phyloP scores from a whole-genome alignment of 2,329 filamentous ascomycete species.

The Tolypocladium guangdongense region DNA sequence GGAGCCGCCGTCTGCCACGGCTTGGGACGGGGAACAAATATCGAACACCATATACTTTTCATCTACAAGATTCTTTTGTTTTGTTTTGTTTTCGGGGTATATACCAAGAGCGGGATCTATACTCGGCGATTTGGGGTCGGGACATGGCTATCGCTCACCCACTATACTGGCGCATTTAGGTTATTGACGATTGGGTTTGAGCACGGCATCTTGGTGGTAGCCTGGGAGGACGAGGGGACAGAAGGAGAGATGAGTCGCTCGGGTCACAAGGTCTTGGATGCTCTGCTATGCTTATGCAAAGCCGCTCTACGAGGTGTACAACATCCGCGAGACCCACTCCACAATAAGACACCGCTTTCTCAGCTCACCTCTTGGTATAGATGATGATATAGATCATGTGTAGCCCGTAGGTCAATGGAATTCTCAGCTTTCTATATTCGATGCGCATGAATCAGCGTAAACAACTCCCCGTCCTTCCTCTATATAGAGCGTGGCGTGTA shows the following conservation, averaged over 20 bases:
- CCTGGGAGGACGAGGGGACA: neutral
- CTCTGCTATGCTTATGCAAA: neutral
- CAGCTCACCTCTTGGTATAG: neutral
- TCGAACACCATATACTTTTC: neutral
- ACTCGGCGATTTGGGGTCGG: neutral
- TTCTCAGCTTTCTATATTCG: neutral
- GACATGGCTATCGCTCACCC: neutral
- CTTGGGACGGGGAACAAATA: neutral
- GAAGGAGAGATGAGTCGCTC: neutral
- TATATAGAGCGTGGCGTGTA: neutral
- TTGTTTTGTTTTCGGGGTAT: neutral
- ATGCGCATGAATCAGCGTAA: neutral
- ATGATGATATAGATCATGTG: neutral
- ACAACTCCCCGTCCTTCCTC: neutral
- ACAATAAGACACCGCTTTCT: neutral
- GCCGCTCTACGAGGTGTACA: neutral
- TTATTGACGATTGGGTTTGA: neutral
- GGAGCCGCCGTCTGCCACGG: neutral
- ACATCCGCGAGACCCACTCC: neutral
- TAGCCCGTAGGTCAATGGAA: neutral
- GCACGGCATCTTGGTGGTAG: neutral
- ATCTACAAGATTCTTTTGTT: neutral
- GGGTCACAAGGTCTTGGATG: neutral
- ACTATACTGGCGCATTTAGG: neutral
- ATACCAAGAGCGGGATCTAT: neutral